Evolutionary conservation across 2,329 filamentous ascomycete species (phyloP).

Genomic region (Arthroderma uncinatum): DNA sequence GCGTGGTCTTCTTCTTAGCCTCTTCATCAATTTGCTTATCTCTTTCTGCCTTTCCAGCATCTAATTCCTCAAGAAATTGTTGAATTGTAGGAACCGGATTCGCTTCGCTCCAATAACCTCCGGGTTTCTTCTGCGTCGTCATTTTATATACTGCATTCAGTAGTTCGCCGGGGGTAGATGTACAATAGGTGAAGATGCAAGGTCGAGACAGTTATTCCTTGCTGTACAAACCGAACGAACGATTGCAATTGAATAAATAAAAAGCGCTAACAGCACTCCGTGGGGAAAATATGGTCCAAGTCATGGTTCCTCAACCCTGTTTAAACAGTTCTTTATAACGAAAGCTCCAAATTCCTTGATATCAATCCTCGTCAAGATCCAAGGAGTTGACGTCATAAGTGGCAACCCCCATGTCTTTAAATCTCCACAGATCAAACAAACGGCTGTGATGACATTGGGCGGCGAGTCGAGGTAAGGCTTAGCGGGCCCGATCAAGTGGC

Average conservation of each 20-base stretch:
- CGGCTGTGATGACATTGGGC: neutral
- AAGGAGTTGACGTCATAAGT: neutral
- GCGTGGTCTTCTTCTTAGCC: constrained; percentile 31
- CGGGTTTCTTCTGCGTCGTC: constrained; percentile 39
- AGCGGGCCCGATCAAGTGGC: neutral
- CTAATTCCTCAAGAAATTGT: constrained; percentile 68
- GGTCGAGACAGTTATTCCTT: neutral
- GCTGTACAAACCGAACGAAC: neutral
- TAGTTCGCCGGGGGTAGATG: neutral
- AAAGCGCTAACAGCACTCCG: neutral
- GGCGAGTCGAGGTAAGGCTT: neutral
- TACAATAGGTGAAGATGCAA: neutral
- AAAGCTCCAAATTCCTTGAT: neutral
- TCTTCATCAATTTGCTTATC: constrained; percentile 59
- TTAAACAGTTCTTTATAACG: neutral
- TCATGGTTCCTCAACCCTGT: neutral
- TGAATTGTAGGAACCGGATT: constrained; percentile 83
- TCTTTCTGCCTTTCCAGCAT: constrained; percentile 64
- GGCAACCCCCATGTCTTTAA: neutral
- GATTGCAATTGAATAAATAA: neutral
- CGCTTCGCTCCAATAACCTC: constrained; percentile 66
- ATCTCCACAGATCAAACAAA: neutral
- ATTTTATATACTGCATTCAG: constrained; percentile 19
- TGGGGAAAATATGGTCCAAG: neutral
- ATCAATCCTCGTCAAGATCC: neutral